phyloP scores from a whole-genome alignment of 805 yeast genomes.

The Candida silvatica region DNA sequence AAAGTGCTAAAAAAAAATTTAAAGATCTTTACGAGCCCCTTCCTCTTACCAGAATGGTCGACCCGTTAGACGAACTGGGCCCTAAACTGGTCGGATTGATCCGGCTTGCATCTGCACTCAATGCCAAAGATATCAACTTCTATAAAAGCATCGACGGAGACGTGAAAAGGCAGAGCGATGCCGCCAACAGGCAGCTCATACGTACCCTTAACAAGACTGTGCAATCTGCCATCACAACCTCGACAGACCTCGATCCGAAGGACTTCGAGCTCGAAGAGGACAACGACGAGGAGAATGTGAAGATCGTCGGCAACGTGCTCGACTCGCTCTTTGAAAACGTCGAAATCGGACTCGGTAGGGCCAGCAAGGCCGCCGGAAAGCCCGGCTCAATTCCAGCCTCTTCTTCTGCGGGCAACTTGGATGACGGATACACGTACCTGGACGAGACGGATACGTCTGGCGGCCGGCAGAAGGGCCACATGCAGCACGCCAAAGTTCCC shows the following conservation, averaged over 20 bases:
- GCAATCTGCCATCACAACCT: conserved; percentile 11
- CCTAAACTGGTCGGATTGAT: conserved; percentile 48
- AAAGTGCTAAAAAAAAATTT: not conserved
- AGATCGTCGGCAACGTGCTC: conserved; percentile 46
- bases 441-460: conserved; percentile 40
- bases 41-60: not conserved
- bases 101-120: conserved; percentile 59
- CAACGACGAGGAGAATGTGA: conserved; percentile 47
- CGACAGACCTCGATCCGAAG: conserved; percentile 19
- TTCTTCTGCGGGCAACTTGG: conserved; percentile 1
- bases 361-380: not conserved
- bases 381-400: not conserved
- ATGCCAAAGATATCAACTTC: conserved; percentile 76
- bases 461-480: conserved; percentile 3
- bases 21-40: not conserved
- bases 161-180: conserved; percentile 33
- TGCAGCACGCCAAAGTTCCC: conserved; percentile 9
- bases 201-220: conserved; percentile 35
- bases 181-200: conserved; percentile 14
- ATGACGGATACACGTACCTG: conserved; percentile 34
- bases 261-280: conserved; percentile 18
- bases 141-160: conserved; percentile 53
- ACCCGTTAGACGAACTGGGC: conserved; percentile 23
- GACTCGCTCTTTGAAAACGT: conserved; percentile 72
- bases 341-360: conserved; percentile 56